These are phyloP conservation scores for Cryptococcus hybrid DNA, from an alignment of 1,284 basidiomycete genomes.

Conservation along the genomic window DNA sequence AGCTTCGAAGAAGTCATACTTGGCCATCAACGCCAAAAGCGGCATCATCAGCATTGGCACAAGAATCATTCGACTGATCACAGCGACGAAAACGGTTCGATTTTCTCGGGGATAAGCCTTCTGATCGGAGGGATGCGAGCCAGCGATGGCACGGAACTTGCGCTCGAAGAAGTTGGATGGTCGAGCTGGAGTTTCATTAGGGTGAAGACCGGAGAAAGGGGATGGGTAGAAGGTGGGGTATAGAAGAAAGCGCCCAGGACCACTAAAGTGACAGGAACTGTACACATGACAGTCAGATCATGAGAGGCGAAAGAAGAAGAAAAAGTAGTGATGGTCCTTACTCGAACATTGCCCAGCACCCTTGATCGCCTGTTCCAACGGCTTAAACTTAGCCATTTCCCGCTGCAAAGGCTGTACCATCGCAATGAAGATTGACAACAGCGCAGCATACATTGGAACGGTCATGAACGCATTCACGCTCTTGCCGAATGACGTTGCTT, in stretches of 20 bases:
- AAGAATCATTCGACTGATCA: constrained; percentile 73
- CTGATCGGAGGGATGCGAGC: background rate
- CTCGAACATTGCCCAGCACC: constrained; percentile 73
- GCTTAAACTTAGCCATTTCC: constrained; percentile 60
- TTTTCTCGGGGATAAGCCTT: constrained; percentile 63
- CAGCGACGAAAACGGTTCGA: constrained; percentile 73
- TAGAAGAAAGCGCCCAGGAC: constrained; percentile 93
- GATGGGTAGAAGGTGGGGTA: constrained; percentile 27
- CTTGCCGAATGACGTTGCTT: constrained; percentile 44
- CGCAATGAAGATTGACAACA: constrained; percentile 76
- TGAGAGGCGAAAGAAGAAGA: background rate
- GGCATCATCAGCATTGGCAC: constrained; percentile 77
- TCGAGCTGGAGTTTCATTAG: constrained; percentile 2
- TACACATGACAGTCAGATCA: background rate
- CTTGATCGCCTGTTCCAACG: constrained; percentile 69
- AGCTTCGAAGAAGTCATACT: constrained; percentile 58
- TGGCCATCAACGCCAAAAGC: constrained; percentile 63
- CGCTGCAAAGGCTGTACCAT: constrained; percentile 73
- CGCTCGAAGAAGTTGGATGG: constrained; percentile 25
- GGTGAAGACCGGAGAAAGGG: constrained; percentile 4
- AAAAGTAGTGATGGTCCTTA: constrained; percentile 17
- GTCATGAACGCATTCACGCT: constrained; percentile 79
- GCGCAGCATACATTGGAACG: constrained; percentile 75
- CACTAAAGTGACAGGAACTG: constrained; percentile 79
- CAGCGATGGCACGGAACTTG: constrained; percentile 25